Conservation (phyloP, 1,284 basidiomycete genomes). For the Sphaerobolus stellatus region DNA sequence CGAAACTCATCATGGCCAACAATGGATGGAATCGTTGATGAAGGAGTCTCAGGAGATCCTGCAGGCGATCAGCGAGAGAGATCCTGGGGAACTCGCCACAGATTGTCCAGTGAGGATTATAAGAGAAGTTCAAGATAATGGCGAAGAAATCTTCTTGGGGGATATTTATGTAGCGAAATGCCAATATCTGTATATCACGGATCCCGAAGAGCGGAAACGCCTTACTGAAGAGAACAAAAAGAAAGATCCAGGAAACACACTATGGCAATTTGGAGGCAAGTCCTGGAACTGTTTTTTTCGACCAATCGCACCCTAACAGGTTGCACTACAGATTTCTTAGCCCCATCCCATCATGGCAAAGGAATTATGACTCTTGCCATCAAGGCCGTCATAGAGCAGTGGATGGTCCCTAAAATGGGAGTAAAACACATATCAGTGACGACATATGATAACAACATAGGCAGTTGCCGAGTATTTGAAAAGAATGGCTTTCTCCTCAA, state of each 20-base stretch:
- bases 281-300: constrained; percentile 3
- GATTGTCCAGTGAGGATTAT: constrained; percentile 47
- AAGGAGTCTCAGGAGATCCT: no score
- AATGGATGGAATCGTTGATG: no score
- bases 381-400: constrained; percentile 23
- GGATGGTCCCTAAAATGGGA: constrained; percentile 30
- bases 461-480: constrained; percentile 27
- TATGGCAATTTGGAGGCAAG: constrained; percentile 54
- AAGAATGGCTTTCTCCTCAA: constrained; percentile 28
- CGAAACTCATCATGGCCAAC: constrained; percentile 37
- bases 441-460: constrained; percentile 22
- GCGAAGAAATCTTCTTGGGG: constrained; percentile 46
- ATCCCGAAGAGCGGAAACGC: constrained; percentile 30
- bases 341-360: constrained; percentile 26
- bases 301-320: constrained; percentile 27
- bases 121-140: constrained; percentile 48
- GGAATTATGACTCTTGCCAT: constrained; percentile 32
- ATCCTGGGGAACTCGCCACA: no score
- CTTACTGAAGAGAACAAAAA: constrained; percentile 37
- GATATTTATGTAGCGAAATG: constrained; percentile 41
- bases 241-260: constrained; percentile 43
- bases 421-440: constrained; percentile 19
- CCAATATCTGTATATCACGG: constrained; percentile 32
- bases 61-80: no score
- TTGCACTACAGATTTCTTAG: constrained; percentile 25